Evolutionary conservation across 139 green algal species (phyloP).

Genomic region (Edaphochlamys debaryana): DNA sequence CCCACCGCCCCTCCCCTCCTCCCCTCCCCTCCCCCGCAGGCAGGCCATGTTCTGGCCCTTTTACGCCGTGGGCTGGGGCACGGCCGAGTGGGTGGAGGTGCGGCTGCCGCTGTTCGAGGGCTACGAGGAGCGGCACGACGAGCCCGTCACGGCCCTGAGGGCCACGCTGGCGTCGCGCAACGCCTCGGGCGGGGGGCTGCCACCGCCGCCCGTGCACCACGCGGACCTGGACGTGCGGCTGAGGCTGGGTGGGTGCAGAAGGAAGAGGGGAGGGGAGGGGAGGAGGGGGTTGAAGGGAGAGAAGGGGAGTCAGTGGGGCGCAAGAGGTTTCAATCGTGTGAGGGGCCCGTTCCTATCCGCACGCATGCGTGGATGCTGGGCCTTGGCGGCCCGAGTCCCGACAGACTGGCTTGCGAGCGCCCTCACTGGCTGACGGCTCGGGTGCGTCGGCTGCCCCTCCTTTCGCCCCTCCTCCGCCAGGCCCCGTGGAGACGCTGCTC

Average conservation of each 20-base stretch:
- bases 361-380: too few species aligned
- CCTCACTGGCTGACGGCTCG: too few species aligned
- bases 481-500: conserved; percentile 1
- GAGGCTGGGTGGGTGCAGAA: neutral
- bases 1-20: too few species aligned
- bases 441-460: too few species aligned
- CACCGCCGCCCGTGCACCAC: conserved; percentile 21
- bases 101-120: conserved; percentile 16
- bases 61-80: conserved; percentile 16
- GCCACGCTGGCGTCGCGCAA: conserved; percentile 26
- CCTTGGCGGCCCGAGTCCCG: too few species aligned
- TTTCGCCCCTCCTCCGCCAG: neutral
- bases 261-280: too few species aligned
- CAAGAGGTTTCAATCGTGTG: too few species aligned
- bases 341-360: too few species aligned
- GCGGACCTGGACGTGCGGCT: conserved; percentile 18
- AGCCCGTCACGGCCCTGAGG: conserved; percentile 1
- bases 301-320: too few species aligned
- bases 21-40: too few species aligned
- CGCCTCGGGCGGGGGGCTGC: conserved; percentile 7
- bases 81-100: conserved; percentile 9
- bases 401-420: too few species aligned
- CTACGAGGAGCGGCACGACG: conserved; percentile 24
- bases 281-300: too few species aligned
- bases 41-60: neutral